Evolutionary conservation across 2,329 filamentous ascomycete genomes (phyloP), one percentile per base, ranked within the genome.

Genomic region (Microdochium paspali): DNA sequence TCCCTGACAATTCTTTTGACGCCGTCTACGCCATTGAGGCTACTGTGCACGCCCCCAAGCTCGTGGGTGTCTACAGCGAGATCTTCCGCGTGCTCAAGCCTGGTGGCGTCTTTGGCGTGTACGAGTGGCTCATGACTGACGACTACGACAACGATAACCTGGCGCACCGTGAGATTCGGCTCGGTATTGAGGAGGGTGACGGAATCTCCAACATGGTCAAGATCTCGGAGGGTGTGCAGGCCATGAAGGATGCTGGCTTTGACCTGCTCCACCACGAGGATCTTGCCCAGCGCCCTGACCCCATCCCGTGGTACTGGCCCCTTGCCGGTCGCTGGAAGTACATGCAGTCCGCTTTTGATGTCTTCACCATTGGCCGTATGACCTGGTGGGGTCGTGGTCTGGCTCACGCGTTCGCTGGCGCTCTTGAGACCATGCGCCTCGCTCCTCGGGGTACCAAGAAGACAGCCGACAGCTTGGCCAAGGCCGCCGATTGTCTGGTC

Each of bases 41-140:
- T 3, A 98, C 93, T 3, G 87, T 94, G 45, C 93, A 98, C 66
- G 93, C 93, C 0, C 93, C 91, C 39, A 85, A 82, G 42, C 81
- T 97, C 7, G 86, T 90, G 61, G 90, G 88, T 50, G 90, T 96
- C 55, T 98, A 98, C 74, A 84, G 81, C 64, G 85, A 97, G 68
- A 97, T 97, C 61, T 90, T 85, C 79, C 87, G 88, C 44, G 90
- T 96, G 21, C 77, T 98, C 53, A 98, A 97, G 78, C 93, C 93
- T 20, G 93, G 93, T 51, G 91, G 93, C 66, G 76, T 89, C 46
- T 98, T 97, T 59, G 93, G 91, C 63, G 91, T 97, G 46, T 98
- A 97, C 71, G 93, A 98, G 70, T 97, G 93, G 93, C 76, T 97
- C 62, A 97, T 98, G 93, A 97, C 90, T 6, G 90, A 96, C 53